phyloP scores from a whole-genome alignment of 176 grass and related monocot genomes.

The Aegilops longissima region DNA sequence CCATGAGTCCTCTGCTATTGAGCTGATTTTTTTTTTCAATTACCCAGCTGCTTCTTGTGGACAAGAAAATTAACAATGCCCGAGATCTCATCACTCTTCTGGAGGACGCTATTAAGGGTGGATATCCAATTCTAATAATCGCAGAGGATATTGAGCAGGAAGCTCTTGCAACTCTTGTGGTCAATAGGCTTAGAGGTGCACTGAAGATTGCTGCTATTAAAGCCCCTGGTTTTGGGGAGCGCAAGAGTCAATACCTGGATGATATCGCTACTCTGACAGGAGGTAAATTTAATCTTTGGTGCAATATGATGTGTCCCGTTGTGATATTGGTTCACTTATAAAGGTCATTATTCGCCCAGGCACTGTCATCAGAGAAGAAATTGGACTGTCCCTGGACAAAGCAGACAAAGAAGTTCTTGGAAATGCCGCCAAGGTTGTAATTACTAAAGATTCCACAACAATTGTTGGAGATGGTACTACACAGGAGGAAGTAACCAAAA shows the following conservation, averaged over 20 bases:
- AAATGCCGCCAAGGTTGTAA: conserved; percentile 47
- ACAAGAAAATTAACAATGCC: conserved; percentile 72
- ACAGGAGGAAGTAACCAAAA: conserved; percentile 58
- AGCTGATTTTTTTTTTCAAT: not conserved
- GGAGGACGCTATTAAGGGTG: conserved; percentile 53
- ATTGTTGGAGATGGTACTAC: conserved; percentile 63
- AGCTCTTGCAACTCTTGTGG: conserved; percentile 74
- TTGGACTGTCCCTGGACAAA: conserved; percentile 68
- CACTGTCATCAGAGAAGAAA: conserved; percentile 58
- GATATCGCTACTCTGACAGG: conserved; percentile 75
- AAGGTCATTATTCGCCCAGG: not conserved
- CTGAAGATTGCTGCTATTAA: conserved; percentile 68
- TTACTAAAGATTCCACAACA: conserved; percentile 68
- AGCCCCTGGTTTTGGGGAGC: conserved; percentile 77
- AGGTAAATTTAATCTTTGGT: conserved; percentile 31
- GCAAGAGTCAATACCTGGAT: conserved; percentile 65
- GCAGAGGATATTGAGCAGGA: conserved; percentile 83
- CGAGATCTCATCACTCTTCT: conserved; percentile 65
- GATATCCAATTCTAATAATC: conserved; percentile 59
- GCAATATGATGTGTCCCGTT: not conserved
- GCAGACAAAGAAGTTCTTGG: conserved; percentile 52
- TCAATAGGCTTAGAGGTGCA: conserved; percentile 75
- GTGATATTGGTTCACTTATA: not conserved
- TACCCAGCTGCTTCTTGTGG: conserved; percentile 59
- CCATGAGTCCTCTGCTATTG: not conserved